phyloP scores from a whole-genome alignment of 352 stramenopile genomes.

The Blastocystis sp. region DNA sequence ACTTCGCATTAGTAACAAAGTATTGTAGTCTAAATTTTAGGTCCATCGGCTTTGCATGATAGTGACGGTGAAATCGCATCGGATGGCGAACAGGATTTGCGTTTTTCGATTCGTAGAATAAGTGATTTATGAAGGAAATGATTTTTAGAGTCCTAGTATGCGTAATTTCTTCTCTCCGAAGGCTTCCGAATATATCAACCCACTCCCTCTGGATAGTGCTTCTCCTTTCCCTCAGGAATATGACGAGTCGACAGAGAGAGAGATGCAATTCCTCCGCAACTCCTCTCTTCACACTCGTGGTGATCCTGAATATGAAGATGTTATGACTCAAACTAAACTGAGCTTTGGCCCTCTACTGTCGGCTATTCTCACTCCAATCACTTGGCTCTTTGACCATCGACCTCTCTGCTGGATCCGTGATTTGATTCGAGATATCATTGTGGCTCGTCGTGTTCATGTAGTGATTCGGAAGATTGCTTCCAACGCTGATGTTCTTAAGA shows the following conservation, averaged over 20 bases:
- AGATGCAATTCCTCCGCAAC: conserved; percentile 35
- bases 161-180: conserved; percentile 38
- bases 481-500: conserved; percentile 37
- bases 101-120: not conserved
- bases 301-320: conserved; percentile 48
- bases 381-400: conserved; percentile 51
- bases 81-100: not conserved
- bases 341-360: not conserved
- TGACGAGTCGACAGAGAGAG: conserved; percentile 32
- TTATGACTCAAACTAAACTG: conserved; percentile 5
- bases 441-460: conserved; percentile 7
- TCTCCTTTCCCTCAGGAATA: conserved; percentile 51
- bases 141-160: conserved; percentile 44
- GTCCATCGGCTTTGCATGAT: not conserved
- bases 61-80: not conserved
- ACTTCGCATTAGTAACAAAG: too few species aligned
- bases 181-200: conserved; percentile 33
- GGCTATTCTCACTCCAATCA: not conserved
- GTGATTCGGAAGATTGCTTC: not conserved
- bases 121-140: not conserved
- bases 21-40: not conserved
- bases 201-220: not conserved
- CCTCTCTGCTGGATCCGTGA: conserved; percentile 35
- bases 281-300: conserved; percentile 40
- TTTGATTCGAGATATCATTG: conserved; percentile 3